Evolutionary conservation across 257 asterid genomes (phyloP), one percentile per base, ranked within the genome.

Genomic region (Primulina eburnea): DNA sequence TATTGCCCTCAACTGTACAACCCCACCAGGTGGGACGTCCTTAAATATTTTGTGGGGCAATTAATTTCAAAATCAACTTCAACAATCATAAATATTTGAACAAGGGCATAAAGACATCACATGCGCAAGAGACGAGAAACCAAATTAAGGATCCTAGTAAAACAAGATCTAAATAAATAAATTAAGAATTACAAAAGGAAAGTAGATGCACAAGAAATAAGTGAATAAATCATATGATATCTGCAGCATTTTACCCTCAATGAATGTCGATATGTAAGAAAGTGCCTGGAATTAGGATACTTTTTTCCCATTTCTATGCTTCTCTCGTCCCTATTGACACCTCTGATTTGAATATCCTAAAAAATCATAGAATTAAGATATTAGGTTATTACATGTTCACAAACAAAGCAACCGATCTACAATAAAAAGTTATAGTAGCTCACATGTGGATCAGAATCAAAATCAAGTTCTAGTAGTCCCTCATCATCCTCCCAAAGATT

Each of bases 401-500:
- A 82, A 58, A 73, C 18, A 67, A 64, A 61, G 57, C 32, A 50
- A 60, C 61, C 63, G 32, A 62, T 70, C 67, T 17, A 62, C 62
- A 34, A 16, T 60, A 18, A 71, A 33, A 64, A 73, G 37, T 21
- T 37, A 47, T 65, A 65, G 65, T 24, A 59, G 57, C 86, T 66
- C 84, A 93, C 99, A 63, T 82, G 94, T 8, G 82, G 83, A 84
- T 93, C 96, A 1, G 89, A 59, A 61, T 93, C 96, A 68, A 93
- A 93, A 75, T 93, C 99, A 73, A 93, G 85, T 82, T 93, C 99
- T 57, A 89, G 75, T 20, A 77, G 79, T 59, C 97, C 97, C 82
- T 90, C 88, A 56, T 93, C 99, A 71, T 93, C 99, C 85, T 93
- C 96, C 99, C 99, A 93, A 69, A 93, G 84, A 81, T 89, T 93